Evolutionary conservation across 148 eudicot species (phyloP), one percentile per base, ranked within the genome.

Genomic region (Cornus florida): DNA sequence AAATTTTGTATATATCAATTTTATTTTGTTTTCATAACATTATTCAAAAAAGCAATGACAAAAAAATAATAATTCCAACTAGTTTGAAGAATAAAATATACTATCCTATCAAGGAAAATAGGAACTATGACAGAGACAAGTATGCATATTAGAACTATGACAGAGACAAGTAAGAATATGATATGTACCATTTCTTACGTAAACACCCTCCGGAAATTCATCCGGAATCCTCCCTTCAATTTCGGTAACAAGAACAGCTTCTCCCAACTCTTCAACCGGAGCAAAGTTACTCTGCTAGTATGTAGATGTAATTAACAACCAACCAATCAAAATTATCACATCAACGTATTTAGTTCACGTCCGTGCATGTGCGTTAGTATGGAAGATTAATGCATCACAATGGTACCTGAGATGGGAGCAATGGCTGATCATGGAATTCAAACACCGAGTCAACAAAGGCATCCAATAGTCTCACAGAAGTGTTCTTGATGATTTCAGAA

Each of bases 181-280:
- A 62, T 62, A 39, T 75, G 2, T 65, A 85, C 90, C 88, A 14
- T 87, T 85, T 87, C 88, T 85, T 69, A 87, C 70, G 80, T 87
- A 87, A 70, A 83, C 82, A 31, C 90, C 90, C 57, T 76, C 78
- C 10, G 90, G 82, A 79, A 87, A 87, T 76, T 81, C 86, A 73
- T 81, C 72, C 4, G 90, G 88, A 48, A 87, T 81, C 11, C 11
- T 70, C 57, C 90, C 90, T 73, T 81, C 76, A 16, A 81, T 33
- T 14, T 39, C 57, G 22, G 20, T 35, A 46, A 87, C 70, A 28
- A n/a, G 23, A 66, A 85, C 70, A 9, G 72, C 79, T 62, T 81
- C 74, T 46, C 85, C 85, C 0, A 79, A 73, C 85, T 87, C 90
- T 81, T 87, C 88, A 20, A 87, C 88, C 2, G 90, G 90, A 57